Conservation (phyloP, 208 protist genomes). For the Wallacemonas collosoma region DNA sequence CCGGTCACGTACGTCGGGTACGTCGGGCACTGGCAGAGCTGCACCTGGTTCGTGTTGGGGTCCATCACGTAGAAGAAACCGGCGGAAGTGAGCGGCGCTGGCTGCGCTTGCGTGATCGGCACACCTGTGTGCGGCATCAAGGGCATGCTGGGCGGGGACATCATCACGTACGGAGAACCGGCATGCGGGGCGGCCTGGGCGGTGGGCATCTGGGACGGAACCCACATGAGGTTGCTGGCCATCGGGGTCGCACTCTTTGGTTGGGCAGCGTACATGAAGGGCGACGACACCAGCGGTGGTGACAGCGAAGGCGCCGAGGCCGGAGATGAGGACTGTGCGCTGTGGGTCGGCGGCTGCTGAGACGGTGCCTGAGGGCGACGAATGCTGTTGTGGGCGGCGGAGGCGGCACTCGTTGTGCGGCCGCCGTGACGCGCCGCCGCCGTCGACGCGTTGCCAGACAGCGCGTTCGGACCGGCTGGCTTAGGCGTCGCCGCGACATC, state of each 20-base stretch:
- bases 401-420: neutral
- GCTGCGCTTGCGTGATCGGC: neutral
- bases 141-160: neutral
- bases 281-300: slow-evolving; percentile 2
- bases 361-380: neutral
- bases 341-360: neutral
- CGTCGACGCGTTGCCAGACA: slow-evolving; percentile 15
- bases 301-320: neutral
- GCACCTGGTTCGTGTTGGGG: slow-evolving; percentile 12
- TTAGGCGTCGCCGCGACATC: slow-evolving; percentile 60
- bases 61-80: slow-evolving; percentile 11
- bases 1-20: neutral
- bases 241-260: neutral
- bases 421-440: slow-evolving; percentile 10
- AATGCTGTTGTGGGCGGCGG: neutral
- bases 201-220: neutral
- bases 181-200: neutral
- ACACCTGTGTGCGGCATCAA: neutral
- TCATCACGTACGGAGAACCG: slow-evolving; percentile 3
- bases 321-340: neutral
- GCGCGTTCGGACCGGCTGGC: slow-evolving; percentile 29
- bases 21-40: slow-evolving; percentile 15
- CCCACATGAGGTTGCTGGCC: slow-evolving; percentile 5
- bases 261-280: neutral
- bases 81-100: neutral